phyloP scores from a whole-genome alignment of 768 basidiomycete genomes.

The Ephemerocybe angulata region DNA sequence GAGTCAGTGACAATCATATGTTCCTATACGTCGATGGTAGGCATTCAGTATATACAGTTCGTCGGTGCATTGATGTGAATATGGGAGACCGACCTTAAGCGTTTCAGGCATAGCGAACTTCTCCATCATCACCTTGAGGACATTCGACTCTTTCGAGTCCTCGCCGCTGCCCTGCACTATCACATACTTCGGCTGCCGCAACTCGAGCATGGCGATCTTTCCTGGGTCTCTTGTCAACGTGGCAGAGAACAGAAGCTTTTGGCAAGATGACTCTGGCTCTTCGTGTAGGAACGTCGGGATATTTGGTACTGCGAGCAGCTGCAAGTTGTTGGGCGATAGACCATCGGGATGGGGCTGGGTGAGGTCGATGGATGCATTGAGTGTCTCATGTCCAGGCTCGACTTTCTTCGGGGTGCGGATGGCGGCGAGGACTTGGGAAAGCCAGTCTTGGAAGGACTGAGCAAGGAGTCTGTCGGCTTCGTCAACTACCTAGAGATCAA shows the following conservation, averaged over 20 bases:
- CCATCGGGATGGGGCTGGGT: slow-evolving; percentile 43
- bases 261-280: slow-evolving; percentile 63
- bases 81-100: slow-evolving; percentile 50
- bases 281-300: slow-evolving; percentile 54
- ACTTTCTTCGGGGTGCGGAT: slow-evolving; percentile 36
- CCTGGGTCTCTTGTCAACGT: slow-evolving; percentile 92
- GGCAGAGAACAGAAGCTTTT: slow-evolving; percentile 94
- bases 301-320: slow-evolving; percentile 36
- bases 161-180: slow-evolving; percentile 61
- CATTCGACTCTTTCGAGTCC: slow-evolving; percentile 30
- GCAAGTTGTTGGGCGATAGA: slow-evolving; percentile 58
- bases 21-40: slow-evolving; percentile 50
- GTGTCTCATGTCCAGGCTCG: neutral
- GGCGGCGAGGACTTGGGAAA: slow-evolving; percentile 77
- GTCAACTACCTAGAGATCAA: slow-evolving; percentile 73
- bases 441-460: slow-evolving; percentile 96
- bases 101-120: slow-evolving; percentile 79
- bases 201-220: slow-evolving; percentile 79
- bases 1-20: slow-evolving; percentile 80
- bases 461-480: slow-evolving; percentile 95
- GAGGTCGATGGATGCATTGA: slow-evolving; percentile 5
- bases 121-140: slow-evolving; percentile 61
- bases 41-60: neutral
- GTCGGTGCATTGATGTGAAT: neutral
- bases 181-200: slow-evolving; percentile 83